Conservation (phyloP, 2,329 filamentous ascomycete genomes). For the Cordyceps militaris region DNA sequence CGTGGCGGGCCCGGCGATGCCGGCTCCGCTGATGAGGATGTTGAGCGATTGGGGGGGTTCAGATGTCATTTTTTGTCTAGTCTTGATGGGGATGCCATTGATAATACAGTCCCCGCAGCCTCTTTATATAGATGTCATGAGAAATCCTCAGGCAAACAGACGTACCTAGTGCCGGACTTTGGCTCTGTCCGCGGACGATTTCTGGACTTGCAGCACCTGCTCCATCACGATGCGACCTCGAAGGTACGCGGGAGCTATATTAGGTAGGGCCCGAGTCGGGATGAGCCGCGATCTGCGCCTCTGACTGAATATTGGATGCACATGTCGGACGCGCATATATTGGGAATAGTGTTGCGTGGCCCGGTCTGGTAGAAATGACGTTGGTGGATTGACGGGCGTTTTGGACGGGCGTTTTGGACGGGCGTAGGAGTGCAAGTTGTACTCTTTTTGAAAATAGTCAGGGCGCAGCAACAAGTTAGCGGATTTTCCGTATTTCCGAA, state of each 20-base stretch:
- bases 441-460: not conserved
- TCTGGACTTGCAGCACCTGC: not conserved
- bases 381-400: no score
- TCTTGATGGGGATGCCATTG: no score
- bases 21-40: conserved; percentile 42
- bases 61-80: not conserved
- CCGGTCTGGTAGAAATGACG: not conserved
- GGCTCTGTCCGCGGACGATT: not conserved
- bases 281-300: no score
- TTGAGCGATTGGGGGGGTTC: conserved; percentile 22
- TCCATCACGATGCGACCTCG: not conserved
- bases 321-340: not conserved
- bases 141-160: not conserved
- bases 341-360: not conserved
- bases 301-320: not conserved
- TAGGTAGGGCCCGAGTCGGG: no score
- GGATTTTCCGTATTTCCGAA: not conserved
- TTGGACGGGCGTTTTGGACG: not conserved
- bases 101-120: not conserved
- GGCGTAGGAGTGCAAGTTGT: not conserved
- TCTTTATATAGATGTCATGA: not conserved
- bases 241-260: not conserved
- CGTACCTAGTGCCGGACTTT: not conserved
- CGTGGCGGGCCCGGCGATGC: conserved; percentile 37
- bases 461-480: not conserved